Evolutionary conservation across 2,329 filamentous ascomycete genomes (phyloP).

Genomic region (Aspergillus versicolor): DNA sequence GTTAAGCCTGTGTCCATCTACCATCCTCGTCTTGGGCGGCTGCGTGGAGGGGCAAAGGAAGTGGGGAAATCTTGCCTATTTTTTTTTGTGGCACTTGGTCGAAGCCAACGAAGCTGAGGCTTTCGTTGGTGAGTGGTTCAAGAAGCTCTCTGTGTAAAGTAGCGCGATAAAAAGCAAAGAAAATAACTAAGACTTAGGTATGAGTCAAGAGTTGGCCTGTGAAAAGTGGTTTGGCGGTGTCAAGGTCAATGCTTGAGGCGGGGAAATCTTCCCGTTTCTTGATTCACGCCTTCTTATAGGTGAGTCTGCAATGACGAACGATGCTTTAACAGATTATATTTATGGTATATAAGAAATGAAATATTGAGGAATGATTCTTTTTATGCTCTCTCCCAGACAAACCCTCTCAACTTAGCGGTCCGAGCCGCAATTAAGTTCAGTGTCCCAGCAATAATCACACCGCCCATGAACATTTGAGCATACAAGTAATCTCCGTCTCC

Average conservation of each 20-base stretch:
- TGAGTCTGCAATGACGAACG: background rate
- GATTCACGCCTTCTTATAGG: background rate
- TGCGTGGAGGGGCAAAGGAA: background rate
- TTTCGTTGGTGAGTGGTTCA: background rate
- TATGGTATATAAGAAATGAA: background rate
- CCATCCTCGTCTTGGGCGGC: background rate
- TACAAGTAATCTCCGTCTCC: conserved; percentile 49
- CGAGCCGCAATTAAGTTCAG: conserved; percentile 44
- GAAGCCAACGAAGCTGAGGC: background rate
- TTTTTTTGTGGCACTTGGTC: background rate
- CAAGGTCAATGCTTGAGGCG: background rate
- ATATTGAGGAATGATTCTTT: too few species aligned
- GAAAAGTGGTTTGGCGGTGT: background rate
- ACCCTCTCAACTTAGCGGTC: conserved; percentile 35
- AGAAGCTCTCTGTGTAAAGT: background rate
- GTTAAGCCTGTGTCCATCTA: conserved; percentile 5
- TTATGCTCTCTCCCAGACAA: conserved; percentile 36
- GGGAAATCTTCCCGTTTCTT: background rate
- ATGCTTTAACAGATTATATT: background rate
- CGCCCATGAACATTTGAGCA: conserved; percentile 53
- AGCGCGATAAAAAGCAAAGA: background rate
- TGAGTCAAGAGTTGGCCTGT: background rate
- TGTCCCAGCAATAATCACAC: conserved; percentile 45
- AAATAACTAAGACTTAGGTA: background rate
- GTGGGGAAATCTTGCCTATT: background rate